Base-by-base conservation (phyloP, 768 basidiomycete genomes). In the Termitomyces sp. region DNA sequence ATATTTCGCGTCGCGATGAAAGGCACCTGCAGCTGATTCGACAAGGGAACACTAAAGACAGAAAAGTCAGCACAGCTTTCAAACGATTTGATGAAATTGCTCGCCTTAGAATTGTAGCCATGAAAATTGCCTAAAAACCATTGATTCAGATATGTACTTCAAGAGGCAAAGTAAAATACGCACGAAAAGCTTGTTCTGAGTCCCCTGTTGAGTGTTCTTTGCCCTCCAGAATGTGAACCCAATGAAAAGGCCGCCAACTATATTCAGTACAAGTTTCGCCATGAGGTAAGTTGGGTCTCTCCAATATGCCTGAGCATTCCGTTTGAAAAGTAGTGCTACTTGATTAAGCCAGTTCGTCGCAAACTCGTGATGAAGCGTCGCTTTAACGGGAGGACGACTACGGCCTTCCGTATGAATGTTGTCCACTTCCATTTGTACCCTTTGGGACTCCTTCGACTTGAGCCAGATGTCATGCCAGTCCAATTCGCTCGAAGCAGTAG, bases 121-220 rank as follows among this genome's bases (percentile, higher is more conserved):
- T 81, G 67, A 80, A 86, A 34, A 83, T 79, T 0, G 81, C 69
- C 81, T 84, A n/a, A 7, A 22, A 5, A 18, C 5, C 3, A 10
- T 37, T 31, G 5, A 27, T 58, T 24, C 61, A 27, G 5, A 58
- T 29, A 58, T 29, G 3, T 16, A 18, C 4, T 61, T 32, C 8
- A 63, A 54, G 13, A 54, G 59, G 10, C 12, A 67, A 29, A 63
- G 9, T 20, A 58, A 20, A 6, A 29, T 46, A 73, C 80, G 48
- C 58, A 84, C 84, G 63, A 87, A 87, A 31, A 87, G 75, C 63
- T 85, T 85, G 66, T 86, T 84, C 64, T 87, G 85, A 1, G 79
- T 79, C 41, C 83, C 86, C 57, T 80, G 81, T 53, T 82, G 75
- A 16, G 76, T 74, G 51, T 82, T 64, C 37, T 81, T 78, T 14